Base-by-base conservation (phyloP, 2,329 filamentous ascomycete species). In the Penicillium janthinellum region DNA sequence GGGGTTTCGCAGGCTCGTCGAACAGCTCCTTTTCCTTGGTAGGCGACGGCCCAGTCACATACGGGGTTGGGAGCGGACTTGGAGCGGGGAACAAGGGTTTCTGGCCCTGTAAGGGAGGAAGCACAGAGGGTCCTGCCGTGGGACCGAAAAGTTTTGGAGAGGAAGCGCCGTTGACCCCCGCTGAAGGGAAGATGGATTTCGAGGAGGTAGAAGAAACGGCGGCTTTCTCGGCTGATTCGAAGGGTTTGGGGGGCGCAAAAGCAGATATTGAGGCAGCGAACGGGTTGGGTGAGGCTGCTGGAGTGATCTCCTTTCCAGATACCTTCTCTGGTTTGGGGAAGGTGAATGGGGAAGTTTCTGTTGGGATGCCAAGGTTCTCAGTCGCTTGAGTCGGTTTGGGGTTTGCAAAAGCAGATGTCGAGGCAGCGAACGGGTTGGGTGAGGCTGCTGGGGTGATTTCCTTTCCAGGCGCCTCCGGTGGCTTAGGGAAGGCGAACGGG, bases 81-180 rank as follows among this genome's bases (percentile, higher is more conserved):
- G 44, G 14, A 47, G 44, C 11, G 11, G 44, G 25, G 47, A 63
- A 63, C 37, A 63, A 48, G 15, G 62, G 57, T 28, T 51, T 47
- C 44, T 44, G 41, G 7, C 12, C 38, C 20, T 57, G 56, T n/a
- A 20, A 31, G 6, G 50, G 7, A 53, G 38, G 25, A 10, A 53
- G 44, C 7, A 17, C 39, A 31, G 50, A 42, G 15, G 38, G 15
- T 22, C 28, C 50, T 17, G 50, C 25, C 5, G 50, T 28, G 5
- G 50, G n/a, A 8, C 50, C 25, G 22, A 53, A 53, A 34, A 53
- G 50, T n/a, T 39, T 53, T 31, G 50, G 50, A 10, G 28, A 7
- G 25, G n/a, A 37, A 17, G 17, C n/a, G 11, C 15, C 28, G 2
- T 51, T 52, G 37, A 20, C 12, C 2, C 20, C 11, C 3, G 35